These are phyloP conservation scores for Blumeriella jaapii DNA, from an alignment of 2,329 filamentous ascomycete genomes.

Conservation along the genomic window DNA sequence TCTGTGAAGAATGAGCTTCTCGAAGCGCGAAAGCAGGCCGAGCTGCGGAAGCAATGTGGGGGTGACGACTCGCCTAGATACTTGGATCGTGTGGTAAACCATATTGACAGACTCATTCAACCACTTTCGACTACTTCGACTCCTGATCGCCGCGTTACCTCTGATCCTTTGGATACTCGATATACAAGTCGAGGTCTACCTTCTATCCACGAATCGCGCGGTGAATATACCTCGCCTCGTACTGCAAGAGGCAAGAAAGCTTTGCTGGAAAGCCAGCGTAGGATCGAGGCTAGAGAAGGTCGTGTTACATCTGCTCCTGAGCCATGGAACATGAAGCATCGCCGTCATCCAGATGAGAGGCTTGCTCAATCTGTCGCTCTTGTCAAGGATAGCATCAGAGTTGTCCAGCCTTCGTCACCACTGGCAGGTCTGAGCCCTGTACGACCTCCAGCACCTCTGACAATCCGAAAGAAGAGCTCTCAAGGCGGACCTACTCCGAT, in stretches of 20 bases:
- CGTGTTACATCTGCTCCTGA: slow-evolving; percentile 26
- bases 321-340: slow-evolving; percentile 9
- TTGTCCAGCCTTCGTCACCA: slow-evolving; percentile 20
- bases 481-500: slow-evolving; percentile 10
- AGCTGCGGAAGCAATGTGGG: slow-evolving; percentile 20
- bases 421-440: slow-evolving; percentile 24
- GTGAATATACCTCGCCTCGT: slow-evolving; percentile 16
- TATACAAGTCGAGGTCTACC: slow-evolving; percentile 14
- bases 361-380: slow-evolving; percentile 8
- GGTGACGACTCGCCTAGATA: slow-evolving; percentile 32
- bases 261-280: slow-evolving; percentile 8
- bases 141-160: slow-evolving; percentile 32
- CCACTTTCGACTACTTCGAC: slow-evolving; percentile 21
- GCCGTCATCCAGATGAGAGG: slow-evolving; percentile 8
- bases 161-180: slow-evolving; percentile 31
- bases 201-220: slow-evolving; percentile 22
- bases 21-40: slow-evolving; percentile 23
- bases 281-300: slow-evolving; percentile 11
- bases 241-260: slow-evolving; percentile 7
- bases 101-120: slow-evolving; percentile 45
- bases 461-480: slow-evolving; percentile 25
- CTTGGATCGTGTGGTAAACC: slow-evolving; percentile 46
- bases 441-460: slow-evolving; percentile 24
- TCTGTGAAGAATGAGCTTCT: slow-evolving; percentile 23
- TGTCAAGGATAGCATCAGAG: slow-evolving; percentile 21